Evolutionary conservation across 2,329 filamentous ascomycete species (phyloP), one percentile per base, ranked within the genome.

Genomic region (Sphaerulina vaccinii): DNA sequence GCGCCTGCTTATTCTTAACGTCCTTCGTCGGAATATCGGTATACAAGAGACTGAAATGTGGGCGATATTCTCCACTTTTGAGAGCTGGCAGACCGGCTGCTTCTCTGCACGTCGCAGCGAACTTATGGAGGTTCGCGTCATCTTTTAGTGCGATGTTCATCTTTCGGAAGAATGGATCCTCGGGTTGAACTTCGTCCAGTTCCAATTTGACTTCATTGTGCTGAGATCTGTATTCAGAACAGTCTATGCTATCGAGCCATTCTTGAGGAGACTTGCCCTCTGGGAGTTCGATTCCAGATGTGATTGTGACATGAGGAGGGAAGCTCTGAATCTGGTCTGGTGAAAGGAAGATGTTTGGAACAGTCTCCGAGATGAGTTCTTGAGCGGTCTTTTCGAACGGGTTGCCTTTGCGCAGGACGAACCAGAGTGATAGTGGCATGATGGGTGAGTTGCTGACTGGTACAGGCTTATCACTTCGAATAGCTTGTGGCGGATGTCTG

Each of bases 321-420:
- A 59, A 61, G 19, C 40, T 21, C 13, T 55, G 47, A 22, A 54
- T 48, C 43, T 55, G 36, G 16, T 52, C 40, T 23, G 42, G 8
- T 15, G 55, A 42, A 33, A 57, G 40, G 50, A 62, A 57, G 41
- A 57, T 44, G 22, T 54, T 46, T 23, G 60, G 60, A 6, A 62
- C 33, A 7, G 60, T 60, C 19, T 58, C 53, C 22, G 56, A 58
- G 52, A 62, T 62, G 37, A 62, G 55, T 54, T 62, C 60, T 57
- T 61, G 57, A 15, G 54, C 39, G 44, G 58, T 56, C 33, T 59
- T 57, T 35, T 51, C 54, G 55, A 61, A 62, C 11, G 60, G 55
- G 40, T 49, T 56, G 19, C 37, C 44, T 9, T 49, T 40, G 38
- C 50, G 49, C 11, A 58, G 57, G 18, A 61, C 38, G 50, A 62